phyloP scores from a whole-genome alignment of 495 filamentous ascomycete genomes.

The Xylona heveae region DNA sequence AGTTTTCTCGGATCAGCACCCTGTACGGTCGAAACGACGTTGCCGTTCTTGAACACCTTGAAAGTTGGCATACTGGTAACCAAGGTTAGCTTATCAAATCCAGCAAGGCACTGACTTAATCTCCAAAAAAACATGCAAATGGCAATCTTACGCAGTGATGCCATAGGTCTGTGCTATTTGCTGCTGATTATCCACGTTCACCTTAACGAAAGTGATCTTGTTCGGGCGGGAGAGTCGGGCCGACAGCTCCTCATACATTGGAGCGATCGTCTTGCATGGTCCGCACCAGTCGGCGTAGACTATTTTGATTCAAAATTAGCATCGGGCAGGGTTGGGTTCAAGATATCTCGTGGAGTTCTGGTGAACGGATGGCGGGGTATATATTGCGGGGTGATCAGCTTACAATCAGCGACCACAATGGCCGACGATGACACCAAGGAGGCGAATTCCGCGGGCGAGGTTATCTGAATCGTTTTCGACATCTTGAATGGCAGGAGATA shows the following conservation, averaged over 20 bases:
- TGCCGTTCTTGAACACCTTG: constrained; percentile 65
- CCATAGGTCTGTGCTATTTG: constrained; percentile 24
- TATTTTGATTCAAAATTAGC: constrained; percentile 7
- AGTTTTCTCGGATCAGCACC: constrained; percentile 55
- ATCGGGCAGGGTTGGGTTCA: neutral
- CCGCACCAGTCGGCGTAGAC: constrained; percentile 44
- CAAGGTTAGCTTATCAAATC: too few relatives aligned
- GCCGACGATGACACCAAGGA: constrained; percentile 11
- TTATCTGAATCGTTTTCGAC: constrained; percentile 8
- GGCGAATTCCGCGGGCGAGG: constrained; percentile 13
- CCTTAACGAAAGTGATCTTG: constrained; percentile 33
- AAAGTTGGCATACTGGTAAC: constrained; percentile 58
- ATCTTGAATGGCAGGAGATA: too few relatives aligned
- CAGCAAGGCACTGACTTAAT: neutral
- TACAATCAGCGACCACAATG: constrained; percentile 16
- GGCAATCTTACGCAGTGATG: constrained; percentile 19
- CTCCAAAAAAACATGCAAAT: neutral
- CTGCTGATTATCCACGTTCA: constrained; percentile 30
- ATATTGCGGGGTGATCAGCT: constrained; percentile 2
- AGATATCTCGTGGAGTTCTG: neutral
- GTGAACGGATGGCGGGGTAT: neutral
- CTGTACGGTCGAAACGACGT: constrained; percentile 41
- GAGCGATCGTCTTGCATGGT: constrained; percentile 47
- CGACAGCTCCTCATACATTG: constrained; percentile 31
- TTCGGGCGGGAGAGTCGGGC: constrained; percentile 17